phyloP scores from a whole-genome alignment of 352 stramenopile genomes.

The Globisporangium iwayamae region DNA sequence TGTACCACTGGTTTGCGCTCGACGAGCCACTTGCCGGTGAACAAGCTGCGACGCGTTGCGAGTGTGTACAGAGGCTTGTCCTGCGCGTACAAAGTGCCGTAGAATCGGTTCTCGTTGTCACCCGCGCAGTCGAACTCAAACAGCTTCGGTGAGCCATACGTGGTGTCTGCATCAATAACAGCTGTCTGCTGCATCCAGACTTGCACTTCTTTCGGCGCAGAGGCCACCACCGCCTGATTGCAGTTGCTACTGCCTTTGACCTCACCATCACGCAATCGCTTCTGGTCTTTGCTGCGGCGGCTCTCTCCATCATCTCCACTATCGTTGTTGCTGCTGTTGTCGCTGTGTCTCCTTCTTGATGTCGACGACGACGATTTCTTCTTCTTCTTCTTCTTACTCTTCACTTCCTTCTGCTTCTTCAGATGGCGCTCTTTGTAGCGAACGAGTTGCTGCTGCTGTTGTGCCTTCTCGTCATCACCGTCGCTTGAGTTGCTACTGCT shows the following conservation, averaged over 20 bases:
- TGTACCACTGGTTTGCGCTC: slow-evolving; percentile 14
- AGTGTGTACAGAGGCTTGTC: slow-evolving; percentile 64
- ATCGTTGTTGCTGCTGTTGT: slow-evolving; percentile 11
- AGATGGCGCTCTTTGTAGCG: neutral
- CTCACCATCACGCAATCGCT: neutral
- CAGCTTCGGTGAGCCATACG: slow-evolving; percentile 25
- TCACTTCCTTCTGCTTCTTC: neutral
- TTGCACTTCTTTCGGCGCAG: slow-evolving; percentile 10
- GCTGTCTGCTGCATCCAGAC: slow-evolving; percentile 12
- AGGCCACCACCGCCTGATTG: slow-evolving; percentile 1
- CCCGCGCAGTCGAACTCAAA: slow-evolving; percentile 66
- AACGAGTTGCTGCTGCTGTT: neutral
- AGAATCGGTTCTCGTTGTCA: slow-evolving; percentile 69
- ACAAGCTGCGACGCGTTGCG: slow-evolving; percentile 40
- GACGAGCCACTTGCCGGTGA: slow-evolving; percentile 43
- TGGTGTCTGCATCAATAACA: neutral
- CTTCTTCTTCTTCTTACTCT: neutral
- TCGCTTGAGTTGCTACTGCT: neutral
- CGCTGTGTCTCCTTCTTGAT: neutral
- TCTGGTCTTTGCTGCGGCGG: neutral
- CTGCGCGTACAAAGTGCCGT: slow-evolving; percentile 57
- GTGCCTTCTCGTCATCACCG: neutral
- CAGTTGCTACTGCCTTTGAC: neutral
- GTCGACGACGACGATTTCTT: neutral
- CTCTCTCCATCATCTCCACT: neutral